phyloP scores from a whole-genome alignment of 2,329 filamentous ascomycete genomes.

The Cercospora beticola region DNA sequence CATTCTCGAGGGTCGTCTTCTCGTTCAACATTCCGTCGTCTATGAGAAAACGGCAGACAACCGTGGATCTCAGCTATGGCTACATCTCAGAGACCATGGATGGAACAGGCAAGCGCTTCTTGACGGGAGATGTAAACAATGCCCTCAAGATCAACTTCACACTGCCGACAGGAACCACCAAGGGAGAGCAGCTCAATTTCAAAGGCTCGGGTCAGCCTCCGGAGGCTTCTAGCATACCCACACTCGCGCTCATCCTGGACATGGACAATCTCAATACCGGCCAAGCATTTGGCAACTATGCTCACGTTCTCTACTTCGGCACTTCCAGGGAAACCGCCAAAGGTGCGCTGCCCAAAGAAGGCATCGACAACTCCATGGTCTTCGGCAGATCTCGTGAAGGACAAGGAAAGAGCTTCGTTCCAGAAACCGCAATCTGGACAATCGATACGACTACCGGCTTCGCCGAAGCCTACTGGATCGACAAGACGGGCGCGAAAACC shows the following conservation, averaged over 20 bases:
- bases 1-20: neutral
- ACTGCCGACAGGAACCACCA: neutral
- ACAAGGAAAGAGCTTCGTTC: neutral
- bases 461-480: neutral
- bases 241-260: neutral
- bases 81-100: neutral
- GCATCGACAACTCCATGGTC: neutral
- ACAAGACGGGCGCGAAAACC: neutral
- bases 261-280: neutral
- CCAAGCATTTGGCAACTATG: neutral
- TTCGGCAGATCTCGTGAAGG: neutral
- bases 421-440: neutral
- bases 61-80: constrained; percentile 1
- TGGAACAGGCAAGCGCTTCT: neutral
- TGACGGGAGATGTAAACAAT: neutral
- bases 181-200: neutral
- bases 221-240: neutral
- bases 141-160: neutral
- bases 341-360: neutral
- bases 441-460: neutral
- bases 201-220: neutral
- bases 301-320: neutral
- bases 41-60: neutral
- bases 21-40: neutral
- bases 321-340: neutral